phyloP scores from a whole-genome alignment of 768 basidiomycete genomes.

The Mycena vitilis region DNA sequence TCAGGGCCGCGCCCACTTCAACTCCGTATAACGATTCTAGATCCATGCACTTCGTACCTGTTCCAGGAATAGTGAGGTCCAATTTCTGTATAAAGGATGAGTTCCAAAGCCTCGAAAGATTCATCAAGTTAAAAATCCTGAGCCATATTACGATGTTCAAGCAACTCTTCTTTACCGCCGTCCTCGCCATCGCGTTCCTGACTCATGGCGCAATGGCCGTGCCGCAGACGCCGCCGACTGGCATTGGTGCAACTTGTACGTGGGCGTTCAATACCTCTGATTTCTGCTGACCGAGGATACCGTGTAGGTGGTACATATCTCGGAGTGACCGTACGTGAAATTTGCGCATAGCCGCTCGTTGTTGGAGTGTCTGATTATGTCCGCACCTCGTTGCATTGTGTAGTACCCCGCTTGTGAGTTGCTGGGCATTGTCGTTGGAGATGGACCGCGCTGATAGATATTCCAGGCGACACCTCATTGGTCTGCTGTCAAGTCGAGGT shows the following conservation, averaged over 20 bases:
- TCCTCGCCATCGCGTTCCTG: slow-evolving; percentile 14
- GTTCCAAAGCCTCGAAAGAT: too few relatives aligned
- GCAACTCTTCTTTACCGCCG: slow-evolving; percentile 9
- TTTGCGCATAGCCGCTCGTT: neutral
- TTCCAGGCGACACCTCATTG: slow-evolving; percentile 8
- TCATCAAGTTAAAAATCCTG: too few relatives aligned
- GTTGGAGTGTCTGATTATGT: neutral
- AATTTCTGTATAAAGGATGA: too few relatives aligned
- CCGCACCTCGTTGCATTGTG: neutral
- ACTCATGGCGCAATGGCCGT: slow-evolving; percentile 4
- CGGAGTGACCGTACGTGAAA: slow-evolving; percentile 11
- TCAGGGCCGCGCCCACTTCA: too few relatives aligned
- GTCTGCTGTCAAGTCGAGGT: slow-evolving; percentile 22
- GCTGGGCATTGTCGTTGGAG: too few relatives aligned
- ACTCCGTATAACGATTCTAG: too few relatives aligned
- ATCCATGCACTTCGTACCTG: too few relatives aligned
- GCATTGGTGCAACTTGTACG: slow-evolving; percentile 17
- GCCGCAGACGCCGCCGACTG: slow-evolving; percentile 17
- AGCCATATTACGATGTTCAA: too few relatives aligned
- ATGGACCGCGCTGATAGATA: too few relatives aligned
- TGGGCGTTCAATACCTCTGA: neutral
- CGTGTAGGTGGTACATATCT: slow-evolving; percentile 16
- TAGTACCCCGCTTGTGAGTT: slow-evolving; percentile 15
- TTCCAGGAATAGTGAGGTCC: too few relatives aligned
- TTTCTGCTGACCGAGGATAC: neutral